Conservation (phyloP, 208 protist species). For the Trypanosoma boissoni region DNA sequence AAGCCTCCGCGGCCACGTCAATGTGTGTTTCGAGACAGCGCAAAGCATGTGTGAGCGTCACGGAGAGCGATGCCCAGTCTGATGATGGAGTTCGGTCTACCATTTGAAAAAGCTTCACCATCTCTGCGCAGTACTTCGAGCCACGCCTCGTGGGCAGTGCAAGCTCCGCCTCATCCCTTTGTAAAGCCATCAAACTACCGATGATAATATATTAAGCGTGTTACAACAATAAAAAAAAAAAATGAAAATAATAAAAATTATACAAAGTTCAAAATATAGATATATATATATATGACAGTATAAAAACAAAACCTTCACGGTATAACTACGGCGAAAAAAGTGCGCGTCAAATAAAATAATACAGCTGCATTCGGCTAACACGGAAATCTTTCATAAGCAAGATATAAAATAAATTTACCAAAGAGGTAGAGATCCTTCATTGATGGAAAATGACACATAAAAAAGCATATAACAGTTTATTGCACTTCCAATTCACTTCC, state of each 20-base stretch:
- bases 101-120: slow-evolving; percentile 8
- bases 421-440: too few relatives aligned
- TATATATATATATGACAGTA: slow-evolving; percentile 1
- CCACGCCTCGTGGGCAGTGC: slow-evolving; percentile 8
- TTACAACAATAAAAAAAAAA: neutral
- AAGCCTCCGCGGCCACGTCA: slow-evolving; percentile 24
- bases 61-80: slow-evolving; percentile 15
- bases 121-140: slow-evolving; percentile 5
- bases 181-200: neutral
- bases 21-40: slow-evolving; percentile 25
- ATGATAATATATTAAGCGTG: too few relatives aligned
- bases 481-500: too few relatives aligned
- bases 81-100: slow-evolving; percentile 24
- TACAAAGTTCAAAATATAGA: neutral
- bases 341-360: neutral
- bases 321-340: neutral
- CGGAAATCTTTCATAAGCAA: too few relatives aligned
- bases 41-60: slow-evolving; percentile 12
- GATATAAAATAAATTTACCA: too few relatives aligned
- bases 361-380: too few relatives aligned
- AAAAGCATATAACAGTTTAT: too few relatives aligned
- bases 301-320: neutral
- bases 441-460: too few relatives aligned
- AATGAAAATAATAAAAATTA: slow-evolving; percentile 3
- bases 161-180: neutral